Evolutionary conservation across 305 asterid species (phyloP), one percentile per base, ranked within the genome.

Genomic region (Striga hermonthica): DNA sequence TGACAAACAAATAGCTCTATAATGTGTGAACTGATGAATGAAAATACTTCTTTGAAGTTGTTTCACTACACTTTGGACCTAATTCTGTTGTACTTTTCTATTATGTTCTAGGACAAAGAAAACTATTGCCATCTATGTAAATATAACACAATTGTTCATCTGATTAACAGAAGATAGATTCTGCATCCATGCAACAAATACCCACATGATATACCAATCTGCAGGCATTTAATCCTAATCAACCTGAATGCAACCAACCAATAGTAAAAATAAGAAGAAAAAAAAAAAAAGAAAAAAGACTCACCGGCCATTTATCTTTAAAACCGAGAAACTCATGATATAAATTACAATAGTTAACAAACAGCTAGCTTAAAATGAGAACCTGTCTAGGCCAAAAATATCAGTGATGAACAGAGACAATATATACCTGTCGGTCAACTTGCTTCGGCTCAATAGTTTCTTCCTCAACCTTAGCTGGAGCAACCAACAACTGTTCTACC

Each of bases 381-480:
- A 22, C 31, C 31, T 22, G 31, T 22, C 31, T 22, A 22, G 31
- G 31, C 31, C 31, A 22, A 22, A 22, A 22, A 22, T 22, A 22
- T 22, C 31, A 22, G 2, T 22, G 31, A 22, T 22, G 31, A 22
- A 22, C 31, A 22, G 31, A 22, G 31, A 14, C 9, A 11, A 6
- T 9, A 45, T 28, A 12, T 81, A 93, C 99, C 97, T 93, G 95
- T 79, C 95, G 86, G 80, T 90, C 95, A 10, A 90, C 72, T 63
- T 73, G 77, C 78, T 77, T 77, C 13, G 70, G 84, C 72, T 59
- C 73, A 74, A 76, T 63, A 0, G 83, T 77, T 65, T 83, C 31
- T 22, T 22, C 82, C 57, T 79, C 85, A 12, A 50, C 22, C 76
- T 78, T 64, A 16, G 60, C 63, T 50, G 75, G 75, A 60, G 69